Conservation (phyloP, 2,329 filamentous ascomycete genomes). For the Pezicula neosporulosa region DNA sequence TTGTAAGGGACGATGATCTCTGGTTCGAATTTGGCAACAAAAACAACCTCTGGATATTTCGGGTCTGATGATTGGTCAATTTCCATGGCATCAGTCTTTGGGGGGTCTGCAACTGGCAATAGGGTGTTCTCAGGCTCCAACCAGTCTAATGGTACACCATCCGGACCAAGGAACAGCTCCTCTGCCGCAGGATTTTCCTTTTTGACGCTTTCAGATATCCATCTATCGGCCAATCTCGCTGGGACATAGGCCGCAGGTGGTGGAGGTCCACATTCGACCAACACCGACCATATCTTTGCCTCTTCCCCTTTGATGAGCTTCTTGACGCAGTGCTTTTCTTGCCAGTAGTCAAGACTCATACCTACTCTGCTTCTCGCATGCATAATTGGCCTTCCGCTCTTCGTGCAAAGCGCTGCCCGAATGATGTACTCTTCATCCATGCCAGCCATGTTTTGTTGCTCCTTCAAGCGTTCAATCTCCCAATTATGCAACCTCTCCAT, state of each 20-base stretch:
- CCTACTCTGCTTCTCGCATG: slow-evolving; percentile 66
- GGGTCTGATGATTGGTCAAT: slow-evolving; percentile 43
- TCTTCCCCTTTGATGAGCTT: slow-evolving; percentile 26
- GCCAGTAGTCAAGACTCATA: slow-evolving; percentile 76
- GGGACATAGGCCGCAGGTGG: slow-evolving; percentile 48
- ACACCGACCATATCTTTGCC: slow-evolving; percentile 58
- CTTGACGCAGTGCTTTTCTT: slow-evolving; percentile 47
- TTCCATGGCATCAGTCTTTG: slow-evolving; percentile 50
- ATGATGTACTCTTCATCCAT: slow-evolving; percentile 39
- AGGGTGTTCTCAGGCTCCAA: slow-evolving; percentile 66
- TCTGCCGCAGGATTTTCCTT: slow-evolving; percentile 48
- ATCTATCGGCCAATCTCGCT: slow-evolving; percentile 68
- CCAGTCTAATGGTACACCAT: slow-evolving; percentile 59
- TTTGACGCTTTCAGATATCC: slow-evolving; percentile 67
- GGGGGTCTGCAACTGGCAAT: slow-evolving; percentile 40
- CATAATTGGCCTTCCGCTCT: slow-evolving; percentile 68
- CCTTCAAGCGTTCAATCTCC: slow-evolving; percentile 58
- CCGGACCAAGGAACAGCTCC: slow-evolving; percentile 33
- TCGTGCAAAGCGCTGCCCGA: slow-evolving; percentile 53
- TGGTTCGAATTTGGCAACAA: slow-evolving; percentile 71
- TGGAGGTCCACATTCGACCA: slow-evolving; percentile 59
- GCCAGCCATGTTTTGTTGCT: slow-evolving; percentile 40
- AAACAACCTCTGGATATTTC: slow-evolving; percentile 68
- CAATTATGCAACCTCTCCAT: slow-evolving; percentile 67
- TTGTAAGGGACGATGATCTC: slow-evolving; percentile 66